A percentile compares a stretch with the other conserved stretches of the same genome.
Evolutionary conservation across 805 yeast species (phyloP).

Genomic region (Lipomyces spencermartinsiae): DNA sequence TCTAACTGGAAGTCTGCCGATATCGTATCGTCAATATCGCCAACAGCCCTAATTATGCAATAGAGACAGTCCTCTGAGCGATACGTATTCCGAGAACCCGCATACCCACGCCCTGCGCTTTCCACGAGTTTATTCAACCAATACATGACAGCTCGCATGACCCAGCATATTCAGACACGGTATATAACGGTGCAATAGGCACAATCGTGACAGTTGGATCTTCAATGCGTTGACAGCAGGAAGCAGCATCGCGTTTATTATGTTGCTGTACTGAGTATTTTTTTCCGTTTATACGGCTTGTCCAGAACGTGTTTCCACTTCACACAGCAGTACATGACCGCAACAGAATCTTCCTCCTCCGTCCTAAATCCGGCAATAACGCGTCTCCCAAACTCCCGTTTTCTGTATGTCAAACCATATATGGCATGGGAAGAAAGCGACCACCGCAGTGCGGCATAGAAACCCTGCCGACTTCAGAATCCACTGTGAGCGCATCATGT

Average conservation of each 20-base stretch:
- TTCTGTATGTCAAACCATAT: conserved; percentile 50
- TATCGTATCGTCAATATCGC: too few species aligned
- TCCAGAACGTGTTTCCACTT: conserved; percentile 49
- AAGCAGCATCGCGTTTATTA: background rate
- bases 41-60: too few species aligned
- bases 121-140: background rate
- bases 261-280: conserved; percentile 18
- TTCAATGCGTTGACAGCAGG: conserved; percentile 3
- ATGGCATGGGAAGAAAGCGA: conserved; percentile 68
- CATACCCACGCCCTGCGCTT: too few species aligned
- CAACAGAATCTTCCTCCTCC: conserved; percentile 58
- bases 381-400: conserved; percentile 58
- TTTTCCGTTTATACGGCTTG: conserved; percentile 25
- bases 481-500: conserved; percentile 34
- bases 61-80: too few species aligned
- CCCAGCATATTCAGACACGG: background rate
- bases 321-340: conserved; percentile 68
- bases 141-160: background rate
- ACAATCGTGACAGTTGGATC: conserved; percentile 1
- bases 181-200: background rate
- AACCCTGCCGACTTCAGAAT: conserved; percentile 8
- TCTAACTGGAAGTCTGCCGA: too few species aligned
- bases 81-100: too few species aligned
- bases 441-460: conserved; percentile 49
- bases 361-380: conserved; percentile 64